A percentile compares a stretch with the other conserved stretches of the same genome.
phyloP scores from a whole-genome alignment of 164 flowering plant genomes.

The Vitis cinerea region DNA sequence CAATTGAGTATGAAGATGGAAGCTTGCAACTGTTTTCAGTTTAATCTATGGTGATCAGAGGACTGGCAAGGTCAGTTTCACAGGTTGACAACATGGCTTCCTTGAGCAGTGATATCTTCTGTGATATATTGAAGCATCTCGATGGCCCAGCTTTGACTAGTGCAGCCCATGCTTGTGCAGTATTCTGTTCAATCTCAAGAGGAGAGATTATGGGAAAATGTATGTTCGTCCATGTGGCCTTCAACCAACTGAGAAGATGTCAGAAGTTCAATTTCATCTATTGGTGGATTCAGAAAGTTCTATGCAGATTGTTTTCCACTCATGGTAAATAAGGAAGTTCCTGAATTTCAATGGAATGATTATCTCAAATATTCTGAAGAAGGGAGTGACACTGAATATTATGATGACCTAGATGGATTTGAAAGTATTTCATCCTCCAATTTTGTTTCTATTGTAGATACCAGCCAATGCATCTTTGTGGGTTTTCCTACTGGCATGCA shows the following conservation, averaged over 20 bases:
- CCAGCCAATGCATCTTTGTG: slow-evolving; percentile 61
- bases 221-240: slow-evolving; percentile 87
- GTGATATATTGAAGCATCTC: slow-evolving; percentile 81
- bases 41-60: slow-evolving; percentile 2
- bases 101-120: slow-evolving; percentile 71
- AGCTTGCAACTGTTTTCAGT: too few species aligned
- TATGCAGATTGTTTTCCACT: slow-evolving; percentile 91
- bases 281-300: slow-evolving; percentile 88
- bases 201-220: slow-evolving; percentile 91
- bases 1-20: too few species aligned
- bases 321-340: slow-evolving; percentile 76
- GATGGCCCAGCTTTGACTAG: slow-evolving; percentile 86
- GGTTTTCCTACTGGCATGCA: slow-evolving; percentile 96
- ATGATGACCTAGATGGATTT: slow-evolving; percentile 64
- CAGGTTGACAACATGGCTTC: slow-evolving; percentile 49
- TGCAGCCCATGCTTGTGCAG: slow-evolving; percentile 88
- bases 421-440: slow-evolving; percentile 71
- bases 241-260: slow-evolving; percentile 85
- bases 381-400: slow-evolving; percentile 80
- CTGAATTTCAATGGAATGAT: slow-evolving; percentile 45
- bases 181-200: slow-evolving; percentile 71
- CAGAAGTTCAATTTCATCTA: slow-evolving; percentile 52
- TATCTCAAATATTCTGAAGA: slow-evolving; percentile 66
- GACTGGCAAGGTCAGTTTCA: slow-evolving; percentile 32
- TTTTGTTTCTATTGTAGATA: slow-evolving; percentile 79